Percentiles rank a stretch among this genome's conserved stretches.
phyloP scores from a whole-genome alignment of 345 rosid genomes.

The Dovyalis caffra region DNA sequence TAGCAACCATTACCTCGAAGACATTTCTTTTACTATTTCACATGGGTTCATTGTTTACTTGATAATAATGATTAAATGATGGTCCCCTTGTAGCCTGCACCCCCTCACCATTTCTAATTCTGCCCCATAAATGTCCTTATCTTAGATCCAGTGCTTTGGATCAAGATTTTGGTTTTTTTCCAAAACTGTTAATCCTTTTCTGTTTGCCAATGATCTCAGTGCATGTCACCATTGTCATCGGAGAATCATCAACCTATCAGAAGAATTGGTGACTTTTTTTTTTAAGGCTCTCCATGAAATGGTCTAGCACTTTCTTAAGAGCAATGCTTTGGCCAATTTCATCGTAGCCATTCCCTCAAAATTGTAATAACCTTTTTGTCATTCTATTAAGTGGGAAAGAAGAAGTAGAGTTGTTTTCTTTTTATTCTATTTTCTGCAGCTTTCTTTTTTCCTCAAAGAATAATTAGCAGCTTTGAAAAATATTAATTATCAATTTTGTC shows the following conservation, averaged over 20 bases:
- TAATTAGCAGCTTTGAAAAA: background rate
- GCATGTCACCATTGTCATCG: background rate
- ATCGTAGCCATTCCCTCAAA: background rate
- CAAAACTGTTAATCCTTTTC: no score
- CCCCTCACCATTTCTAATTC: background rate
- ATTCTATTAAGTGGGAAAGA: background rate
- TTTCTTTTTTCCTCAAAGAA: background rate
- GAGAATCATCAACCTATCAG: background rate
- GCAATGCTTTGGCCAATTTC: conserved; percentile 10
- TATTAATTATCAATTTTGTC: background rate
- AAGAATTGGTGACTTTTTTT: background rate
- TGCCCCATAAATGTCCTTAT: background rate
- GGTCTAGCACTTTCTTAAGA: conserved; percentile 18
- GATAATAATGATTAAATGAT: background rate
- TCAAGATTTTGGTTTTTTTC: background rate
- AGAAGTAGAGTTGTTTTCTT: background rate
- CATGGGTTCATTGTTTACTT: background rate
- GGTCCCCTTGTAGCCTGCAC: background rate
- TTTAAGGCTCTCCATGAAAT: conserved; percentile 5
- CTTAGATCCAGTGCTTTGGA: background rate
- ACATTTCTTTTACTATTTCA: background rate
- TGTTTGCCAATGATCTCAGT: background rate
- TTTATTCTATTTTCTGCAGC: background rate
- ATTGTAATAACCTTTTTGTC: background rate
- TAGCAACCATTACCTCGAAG: background rate